Evolutionary conservation across 2,329 filamentous ascomycete genomes (phyloP).

Genomic region (Aspergillus sp.): DNA sequence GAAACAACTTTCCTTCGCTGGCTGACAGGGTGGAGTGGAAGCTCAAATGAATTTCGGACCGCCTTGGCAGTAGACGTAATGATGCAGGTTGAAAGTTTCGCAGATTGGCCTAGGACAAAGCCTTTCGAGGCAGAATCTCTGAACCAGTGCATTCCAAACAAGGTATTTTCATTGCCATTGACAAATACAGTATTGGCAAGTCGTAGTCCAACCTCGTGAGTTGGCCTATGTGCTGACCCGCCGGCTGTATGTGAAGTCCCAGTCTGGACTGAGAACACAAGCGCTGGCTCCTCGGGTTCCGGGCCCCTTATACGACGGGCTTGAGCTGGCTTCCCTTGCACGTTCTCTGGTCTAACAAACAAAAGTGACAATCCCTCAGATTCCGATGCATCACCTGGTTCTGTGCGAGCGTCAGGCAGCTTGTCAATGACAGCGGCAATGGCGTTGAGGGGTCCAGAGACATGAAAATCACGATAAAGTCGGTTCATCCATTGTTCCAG

Average conservation of each 20-base stretch:
- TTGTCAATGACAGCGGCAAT: conserved; percentile 30
- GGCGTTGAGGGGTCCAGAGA: conserved; percentile 13
- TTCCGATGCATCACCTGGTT: conserved; percentile 7
- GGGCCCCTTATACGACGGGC: conserved; percentile 20
- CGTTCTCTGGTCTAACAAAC: conserved; percentile 13
- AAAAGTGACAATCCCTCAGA: conserved; percentile 29
- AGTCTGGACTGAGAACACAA: conserved; percentile 20
- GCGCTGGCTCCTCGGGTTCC: conserved; percentile 22
- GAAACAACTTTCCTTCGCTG: conserved; percentile 28
- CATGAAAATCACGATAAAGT: conserved; percentile 12
- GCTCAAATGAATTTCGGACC: conserved; percentile 12
- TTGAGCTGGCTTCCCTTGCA: conserved; percentile 22
- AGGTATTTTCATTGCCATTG: conserved; percentile 33
- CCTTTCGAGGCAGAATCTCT: conserved; percentile 12
- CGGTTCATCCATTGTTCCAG: conserved; percentile 21
- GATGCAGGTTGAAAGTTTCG: conserved; percentile 24
- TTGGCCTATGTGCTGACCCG: conserved; percentile 2
- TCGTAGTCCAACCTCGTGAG: conserved; percentile 30
- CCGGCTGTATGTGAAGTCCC: conserved; percentile 1
- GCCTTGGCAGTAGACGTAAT: conserved; percentile 12
- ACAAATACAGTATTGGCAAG: conserved; percentile 34
- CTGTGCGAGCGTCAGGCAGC: conserved; percentile 15
- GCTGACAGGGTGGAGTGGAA: conserved; percentile 30
- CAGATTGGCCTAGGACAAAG: conserved; percentile 16
- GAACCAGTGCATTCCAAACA: conserved; percentile 28